phyloP scores from a whole-genome alignment of 2,329 filamentous ascomycete genomes.

The Magnaporthiopsis incrustans region DNA sequence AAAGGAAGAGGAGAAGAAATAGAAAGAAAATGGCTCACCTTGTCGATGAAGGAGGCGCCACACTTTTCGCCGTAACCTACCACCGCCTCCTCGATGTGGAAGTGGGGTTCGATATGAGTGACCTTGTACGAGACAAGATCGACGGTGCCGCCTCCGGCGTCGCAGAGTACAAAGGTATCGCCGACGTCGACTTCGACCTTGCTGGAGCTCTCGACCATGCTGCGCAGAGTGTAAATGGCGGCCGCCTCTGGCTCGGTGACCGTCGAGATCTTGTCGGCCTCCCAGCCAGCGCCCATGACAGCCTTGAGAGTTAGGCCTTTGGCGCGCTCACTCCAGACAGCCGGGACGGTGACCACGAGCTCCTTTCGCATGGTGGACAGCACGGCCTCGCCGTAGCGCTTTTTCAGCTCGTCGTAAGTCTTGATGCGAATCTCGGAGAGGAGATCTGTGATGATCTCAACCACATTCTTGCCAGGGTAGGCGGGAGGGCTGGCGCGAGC shows the following conservation, averaged over 20 bases:
- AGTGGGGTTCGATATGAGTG: constrained; percentile 29
- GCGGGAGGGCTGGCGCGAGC: constrained; percentile 7
- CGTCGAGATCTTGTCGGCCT: constrained; percentile 24
- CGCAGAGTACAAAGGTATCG: constrained; percentile 20
- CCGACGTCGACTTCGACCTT: constrained; percentile 13
- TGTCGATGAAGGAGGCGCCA: constrained; percentile 12
- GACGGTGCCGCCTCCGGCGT: constrained; percentile 23
- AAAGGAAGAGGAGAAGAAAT: too few species aligned
- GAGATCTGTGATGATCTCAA: constrained; percentile 22
- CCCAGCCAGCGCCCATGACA: constrained; percentile 26
- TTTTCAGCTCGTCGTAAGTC: constrained; percentile 8
- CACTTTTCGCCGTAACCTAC: constrained; percentile 12
- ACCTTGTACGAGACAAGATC: constrained; percentile 47
- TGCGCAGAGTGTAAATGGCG: constrained; percentile 29
- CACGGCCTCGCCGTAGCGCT: constrained; percentile 13
- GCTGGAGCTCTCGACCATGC: constrained; percentile 4
- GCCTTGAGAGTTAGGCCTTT: constrained; percentile 25
- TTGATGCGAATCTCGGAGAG: constrained; percentile 10
- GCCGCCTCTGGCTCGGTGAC: constrained; percentile 38
- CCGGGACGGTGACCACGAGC: constrained; percentile 34
- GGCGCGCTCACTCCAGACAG: constrained; percentile 36
- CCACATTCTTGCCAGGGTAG: constrained; percentile 14
- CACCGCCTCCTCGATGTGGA: not conserved
- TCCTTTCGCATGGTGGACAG: constrained; percentile 1
- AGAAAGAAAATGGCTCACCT: not conserved